These are phyloP conservation scores for Colletotrichum plurivorum DNA, from an alignment of 2,329 filamentous ascomycete species.

Conservation along the genomic window DNA sequence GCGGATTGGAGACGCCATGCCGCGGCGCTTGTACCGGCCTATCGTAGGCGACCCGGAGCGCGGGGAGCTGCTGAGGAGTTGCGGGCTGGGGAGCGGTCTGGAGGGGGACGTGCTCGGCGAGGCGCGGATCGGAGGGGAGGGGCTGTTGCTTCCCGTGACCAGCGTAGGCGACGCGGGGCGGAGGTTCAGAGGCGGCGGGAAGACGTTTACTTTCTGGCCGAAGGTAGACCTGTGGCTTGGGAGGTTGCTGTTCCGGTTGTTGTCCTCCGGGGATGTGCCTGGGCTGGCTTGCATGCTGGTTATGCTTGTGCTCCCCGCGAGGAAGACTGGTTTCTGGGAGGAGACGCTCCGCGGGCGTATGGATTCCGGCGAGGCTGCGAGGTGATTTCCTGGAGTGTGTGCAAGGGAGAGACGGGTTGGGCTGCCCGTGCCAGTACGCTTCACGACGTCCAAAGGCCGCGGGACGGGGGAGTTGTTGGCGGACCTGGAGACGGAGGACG, in stretches of 20 bases:
- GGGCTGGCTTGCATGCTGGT: constrained; percentile 39
- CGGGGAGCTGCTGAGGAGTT: neutral
- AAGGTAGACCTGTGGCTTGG: constrained; percentile 25
- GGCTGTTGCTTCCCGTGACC: constrained; percentile 2
- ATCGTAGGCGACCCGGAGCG: constrained; percentile 24
- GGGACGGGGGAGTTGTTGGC: constrained; percentile 34
- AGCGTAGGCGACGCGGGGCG: constrained; percentile 14
- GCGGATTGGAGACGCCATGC: constrained; percentile 22
- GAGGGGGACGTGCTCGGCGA: neutral
- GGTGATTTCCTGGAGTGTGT: neutral
- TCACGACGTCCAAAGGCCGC: constrained; percentile 16
- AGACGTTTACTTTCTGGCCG: constrained; percentile 24
- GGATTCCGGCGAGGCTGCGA: constrained; percentile 7
- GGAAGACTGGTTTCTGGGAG: constrained; percentile 40
- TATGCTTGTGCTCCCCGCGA: constrained; percentile 35
- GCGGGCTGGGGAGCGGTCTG: constrained; percentile 14
- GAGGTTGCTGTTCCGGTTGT: neutral
- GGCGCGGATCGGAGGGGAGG: neutral
- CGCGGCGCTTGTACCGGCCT: constrained; percentile 19
- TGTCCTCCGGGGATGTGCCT: constrained; percentile 36
- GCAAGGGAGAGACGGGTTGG: constrained; percentile 22
- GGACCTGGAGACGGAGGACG: constrained; percentile 8
- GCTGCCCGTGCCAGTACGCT: neutral
- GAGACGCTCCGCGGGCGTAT: constrained; percentile 38
- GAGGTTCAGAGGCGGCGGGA: constrained; percentile 37